phyloP scores from a whole-genome alignment of 768 basidiomycete genomes.

The Russula ochroleuca region DNA sequence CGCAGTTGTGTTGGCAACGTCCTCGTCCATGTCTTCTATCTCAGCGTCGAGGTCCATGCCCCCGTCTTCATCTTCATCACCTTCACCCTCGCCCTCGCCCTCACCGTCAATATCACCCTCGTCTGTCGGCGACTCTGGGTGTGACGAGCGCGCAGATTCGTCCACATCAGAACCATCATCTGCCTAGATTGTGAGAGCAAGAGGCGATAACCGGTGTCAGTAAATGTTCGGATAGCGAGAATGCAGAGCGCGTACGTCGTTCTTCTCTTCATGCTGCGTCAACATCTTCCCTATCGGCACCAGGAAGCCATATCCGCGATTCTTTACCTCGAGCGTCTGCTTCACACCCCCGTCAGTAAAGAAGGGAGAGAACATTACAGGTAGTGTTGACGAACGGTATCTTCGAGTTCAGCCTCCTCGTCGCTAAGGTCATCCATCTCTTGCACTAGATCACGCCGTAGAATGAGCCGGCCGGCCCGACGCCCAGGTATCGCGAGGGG shows the following conservation, averaged over 20 bases:
- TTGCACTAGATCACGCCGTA: slow-evolving; percentile 60
- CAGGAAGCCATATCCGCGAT: slow-evolving; percentile 61
- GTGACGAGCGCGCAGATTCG: slow-evolving; percentile 39
- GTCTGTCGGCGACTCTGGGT: slow-evolving; percentile 38
- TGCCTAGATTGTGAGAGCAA: slow-evolving; percentile 31
- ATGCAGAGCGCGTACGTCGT: slow-evolving; percentile 50
- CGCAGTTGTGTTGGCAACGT: slow-evolving; percentile 20
- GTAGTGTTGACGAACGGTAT: slow-evolving; percentile 46
- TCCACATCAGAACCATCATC: slow-evolving; percentile 41
- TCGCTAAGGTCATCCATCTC: slow-evolving; percentile 84
- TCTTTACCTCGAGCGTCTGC: slow-evolving; percentile 57
- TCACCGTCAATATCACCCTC: slow-evolving; percentile 32
- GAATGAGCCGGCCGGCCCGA: slow-evolving; percentile 54
- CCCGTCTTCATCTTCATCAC: slow-evolving; percentile 55
- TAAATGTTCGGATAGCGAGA: too few relatives aligned
- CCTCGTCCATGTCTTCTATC: slow-evolving; percentile 26
- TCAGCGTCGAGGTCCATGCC: slow-evolving; percentile 46
- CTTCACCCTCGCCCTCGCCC: slow-evolving; percentile 54
- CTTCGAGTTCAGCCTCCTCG: slow-evolving; percentile 79
- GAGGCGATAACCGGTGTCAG: too few relatives aligned
- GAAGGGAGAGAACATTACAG: neutral
- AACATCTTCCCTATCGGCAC: slow-evolving; percentile 70
- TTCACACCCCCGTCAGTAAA: slow-evolving; percentile 6
- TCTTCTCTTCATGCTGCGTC: slow-evolving; percentile 80
- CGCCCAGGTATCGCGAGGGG: slow-evolving; percentile 51